Conservation (phyloP, 2,329 filamentous ascomycete species). For the Botrytis porri region DNA sequence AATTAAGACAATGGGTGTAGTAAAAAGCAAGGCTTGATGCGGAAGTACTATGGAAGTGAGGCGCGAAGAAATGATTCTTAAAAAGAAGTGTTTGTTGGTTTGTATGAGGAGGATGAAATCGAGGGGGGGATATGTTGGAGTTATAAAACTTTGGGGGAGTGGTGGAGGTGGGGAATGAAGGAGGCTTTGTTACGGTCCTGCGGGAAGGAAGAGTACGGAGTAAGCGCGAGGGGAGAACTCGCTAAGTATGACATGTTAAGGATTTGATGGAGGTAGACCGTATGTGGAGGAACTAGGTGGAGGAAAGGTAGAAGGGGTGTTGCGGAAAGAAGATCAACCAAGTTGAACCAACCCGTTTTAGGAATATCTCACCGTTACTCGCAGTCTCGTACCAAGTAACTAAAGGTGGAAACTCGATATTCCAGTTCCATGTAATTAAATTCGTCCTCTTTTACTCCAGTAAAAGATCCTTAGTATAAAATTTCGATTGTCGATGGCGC, state of each 20-base stretch:
- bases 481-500: conserved; percentile 4
- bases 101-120: neutral
- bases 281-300: neutral
- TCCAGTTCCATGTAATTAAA: neutral
- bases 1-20: neutral
- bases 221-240: neutral
- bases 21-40: neutral
- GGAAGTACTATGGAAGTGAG: neutral
- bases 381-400: neutral
- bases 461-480: conserved; percentile 2
- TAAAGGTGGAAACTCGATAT: neutral
- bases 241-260: neutral
- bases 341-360: neutral
- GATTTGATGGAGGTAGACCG: neutral
- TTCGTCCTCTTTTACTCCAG: neutral
- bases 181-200: neutral
- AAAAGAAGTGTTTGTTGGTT: conserved; percentile 6
- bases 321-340: neutral
- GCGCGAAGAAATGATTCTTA: neutral
- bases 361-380: neutral
- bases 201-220: neutral
- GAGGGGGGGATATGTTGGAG: neutral
- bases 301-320: neutral
- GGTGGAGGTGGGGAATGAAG: conserved; percentile 4
- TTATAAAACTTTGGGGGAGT: conserved; percentile 1